Percentiles rank a stretch among this genome's conserved stretches.
These are phyloP conservation scores for Diaporthe citri DNA, from an alignment of 2,329 filamentous ascomycete species.

Conservation along the genomic window DNA sequence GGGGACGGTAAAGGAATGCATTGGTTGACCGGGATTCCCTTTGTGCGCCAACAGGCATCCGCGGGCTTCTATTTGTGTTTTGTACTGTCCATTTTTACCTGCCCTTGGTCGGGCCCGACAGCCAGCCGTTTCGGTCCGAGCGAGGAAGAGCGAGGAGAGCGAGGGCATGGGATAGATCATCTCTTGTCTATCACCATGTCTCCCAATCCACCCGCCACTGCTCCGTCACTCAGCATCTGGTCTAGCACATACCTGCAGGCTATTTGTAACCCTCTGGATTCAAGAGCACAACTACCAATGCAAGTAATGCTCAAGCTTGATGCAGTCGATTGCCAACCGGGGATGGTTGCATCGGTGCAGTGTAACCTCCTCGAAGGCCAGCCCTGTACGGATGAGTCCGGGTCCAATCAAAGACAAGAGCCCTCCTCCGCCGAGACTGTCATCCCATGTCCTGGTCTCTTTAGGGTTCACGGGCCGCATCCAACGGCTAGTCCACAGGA, in stretches of 20 bases:
- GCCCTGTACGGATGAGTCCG: slow-evolving; percentile 6
- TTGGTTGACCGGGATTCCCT: neutral
- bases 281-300: neutral
- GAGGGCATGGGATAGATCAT: neutral
- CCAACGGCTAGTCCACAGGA: neutral
- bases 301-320: neutral
- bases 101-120: neutral
- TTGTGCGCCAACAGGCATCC: neutral
- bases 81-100: neutral
- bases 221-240: no score
- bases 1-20: neutral
- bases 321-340: neutral
- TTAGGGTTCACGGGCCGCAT: slow-evolving; percentile 5
- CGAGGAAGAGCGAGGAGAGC: neutral
- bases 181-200: neutral
- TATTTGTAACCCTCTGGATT: neutral
- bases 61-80: neutral
- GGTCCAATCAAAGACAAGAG: neutral
- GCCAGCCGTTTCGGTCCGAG: neutral
- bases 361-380: neutral
- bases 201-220: no score
- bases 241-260: neutral
- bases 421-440: neutral
- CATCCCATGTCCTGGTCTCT: neutral
- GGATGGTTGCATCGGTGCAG: neutral